A percentile compares a stretch with the other conserved stretches of the same genome.
These are phyloP conservation scores for Deinandra increscens DNA, from an alignment of 129 eudicot species.

Conservation along the genomic window DNA sequence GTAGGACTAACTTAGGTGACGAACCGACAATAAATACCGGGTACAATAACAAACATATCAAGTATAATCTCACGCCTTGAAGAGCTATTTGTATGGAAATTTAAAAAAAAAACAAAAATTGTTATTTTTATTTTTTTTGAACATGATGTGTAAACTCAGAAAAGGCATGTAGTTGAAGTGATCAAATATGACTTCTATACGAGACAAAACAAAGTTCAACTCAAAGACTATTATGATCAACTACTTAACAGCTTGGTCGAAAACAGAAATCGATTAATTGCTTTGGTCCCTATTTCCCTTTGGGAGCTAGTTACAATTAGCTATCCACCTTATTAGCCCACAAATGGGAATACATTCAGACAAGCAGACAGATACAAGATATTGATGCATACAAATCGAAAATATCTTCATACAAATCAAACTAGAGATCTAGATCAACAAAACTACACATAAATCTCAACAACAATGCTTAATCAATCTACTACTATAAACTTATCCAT, in stretches of 20 bases:
- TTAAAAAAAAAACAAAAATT: no score
- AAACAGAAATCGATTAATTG: not conserved
- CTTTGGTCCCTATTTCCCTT: not conserved
- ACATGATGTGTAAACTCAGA: no score
- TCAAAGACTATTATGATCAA: not conserved
- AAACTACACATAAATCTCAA: not conserved
- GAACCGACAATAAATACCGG: no score
- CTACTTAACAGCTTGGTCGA: not conserved
- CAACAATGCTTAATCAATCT: conserved; percentile 27
- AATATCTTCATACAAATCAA: conserved; percentile 6
- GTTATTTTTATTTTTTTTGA: no score
- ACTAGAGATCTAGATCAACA: conserved; percentile 31
- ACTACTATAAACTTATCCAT: conserved; percentile 1
- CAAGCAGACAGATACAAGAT: no score
- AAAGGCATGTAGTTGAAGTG: no score
- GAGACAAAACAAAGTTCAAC: not conserved
- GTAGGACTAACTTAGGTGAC: no score
- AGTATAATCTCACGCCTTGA: no score
- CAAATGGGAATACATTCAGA: not conserved
- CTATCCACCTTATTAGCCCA: not conserved
- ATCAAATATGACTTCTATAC: no score
- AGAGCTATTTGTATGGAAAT: no score
- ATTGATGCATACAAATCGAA: not conserved
- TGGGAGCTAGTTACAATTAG: not conserved
- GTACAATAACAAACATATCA: no score